A percentile compares a stretch with the other conserved stretches of the same genome.
phyloP scores from a whole-genome alignment of 139 green algal species.

The Spirogloea muscicola region DNA sequence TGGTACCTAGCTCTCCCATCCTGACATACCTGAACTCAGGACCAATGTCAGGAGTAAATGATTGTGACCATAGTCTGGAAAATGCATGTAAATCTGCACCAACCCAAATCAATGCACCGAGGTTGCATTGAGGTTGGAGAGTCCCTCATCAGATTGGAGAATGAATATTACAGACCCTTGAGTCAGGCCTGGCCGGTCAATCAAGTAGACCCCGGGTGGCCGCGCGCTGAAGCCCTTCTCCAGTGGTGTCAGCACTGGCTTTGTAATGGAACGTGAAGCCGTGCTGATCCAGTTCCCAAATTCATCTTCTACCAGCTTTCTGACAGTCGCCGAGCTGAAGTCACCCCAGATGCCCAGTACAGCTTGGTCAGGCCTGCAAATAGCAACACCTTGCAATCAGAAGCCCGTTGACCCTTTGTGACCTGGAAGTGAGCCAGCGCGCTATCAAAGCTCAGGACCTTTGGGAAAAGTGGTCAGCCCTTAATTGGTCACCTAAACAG shows the following conservation, averaged over 20 bases:
- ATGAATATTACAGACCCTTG: constrained; percentile 24
- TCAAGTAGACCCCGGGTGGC: constrained; percentile 16
- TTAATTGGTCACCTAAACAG: too few species aligned
- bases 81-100: too few species aligned
- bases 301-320: constrained; percentile 7
- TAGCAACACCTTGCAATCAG: too few species aligned
- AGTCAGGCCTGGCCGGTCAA: constrained; percentile 35
- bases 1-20: constrained; percentile 39
- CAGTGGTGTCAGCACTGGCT: background rate
- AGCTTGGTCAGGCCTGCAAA: constrained; percentile 36
- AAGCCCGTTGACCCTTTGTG: too few species aligned
- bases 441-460: too few species aligned
- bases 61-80: too few species aligned
- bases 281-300: constrained; percentile 8
- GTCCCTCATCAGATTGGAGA: too few species aligned
- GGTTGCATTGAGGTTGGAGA: too few species aligned
- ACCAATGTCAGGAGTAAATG: too few species aligned
- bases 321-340: constrained; percentile 16
- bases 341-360: constrained; percentile 45
- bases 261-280: background rate
- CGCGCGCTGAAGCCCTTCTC: constrained; percentile 8
- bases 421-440: too few species aligned
- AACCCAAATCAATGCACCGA: too few species aligned
- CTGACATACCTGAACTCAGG: constrained; percentile 37
- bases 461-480: too few species aligned